These are phyloP conservation scores for Clarkia xantiana DNA, from an alignment of 345 rosid genomes.

Conservation along the genomic window DNA sequence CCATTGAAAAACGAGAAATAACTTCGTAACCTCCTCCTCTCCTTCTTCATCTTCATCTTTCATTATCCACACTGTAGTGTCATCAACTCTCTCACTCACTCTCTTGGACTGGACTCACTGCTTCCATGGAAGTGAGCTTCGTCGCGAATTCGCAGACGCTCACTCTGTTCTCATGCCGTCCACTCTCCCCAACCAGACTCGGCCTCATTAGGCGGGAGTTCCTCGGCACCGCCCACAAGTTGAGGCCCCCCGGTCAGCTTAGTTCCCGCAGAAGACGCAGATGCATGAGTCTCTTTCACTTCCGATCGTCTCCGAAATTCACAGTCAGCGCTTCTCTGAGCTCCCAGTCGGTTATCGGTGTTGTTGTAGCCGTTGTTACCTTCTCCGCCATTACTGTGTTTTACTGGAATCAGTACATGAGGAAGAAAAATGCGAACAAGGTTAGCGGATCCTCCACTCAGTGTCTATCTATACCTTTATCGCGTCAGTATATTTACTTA, in stretches of 20 bases:
- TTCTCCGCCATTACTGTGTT: constrained; percentile 46
- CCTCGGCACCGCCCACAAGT: constrained; percentile 35
- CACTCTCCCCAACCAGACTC: constrained; percentile 22
- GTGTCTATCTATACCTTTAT: neutral
- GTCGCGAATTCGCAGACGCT: constrained; percentile 24
- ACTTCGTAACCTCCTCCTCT: constrained; percentile 10
- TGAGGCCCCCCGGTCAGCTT: constrained; percentile 36
- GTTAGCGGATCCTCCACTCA: constrained; percentile 12
- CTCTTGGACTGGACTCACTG: neutral
- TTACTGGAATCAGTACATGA: constrained; percentile 23
- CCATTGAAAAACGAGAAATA: neutral
- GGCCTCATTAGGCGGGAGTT: constrained; percentile 27
- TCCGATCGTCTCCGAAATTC: constrained; percentile 27
- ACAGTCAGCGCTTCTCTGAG: constrained; percentile 36
- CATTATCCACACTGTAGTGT: constrained; percentile 2
- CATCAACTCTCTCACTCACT: constrained; percentile 4
- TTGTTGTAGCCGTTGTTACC: constrained; percentile 47
- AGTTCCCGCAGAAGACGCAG: constrained; percentile 17
- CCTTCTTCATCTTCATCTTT: constrained; percentile 10
- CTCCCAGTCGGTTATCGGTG: constrained; percentile 22
- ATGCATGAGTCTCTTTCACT: constrained; percentile 8
- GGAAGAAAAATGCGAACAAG: constrained; percentile 17
- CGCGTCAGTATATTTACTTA: too few relatives aligned
- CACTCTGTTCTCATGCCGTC: constrained; percentile 17
- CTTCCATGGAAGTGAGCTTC: constrained; percentile 36